These are phyloP conservation scores for Venturia pyrina DNA, from an alignment of 2,329 filamentous ascomycete genomes.

Conservation along the genomic window DNA sequence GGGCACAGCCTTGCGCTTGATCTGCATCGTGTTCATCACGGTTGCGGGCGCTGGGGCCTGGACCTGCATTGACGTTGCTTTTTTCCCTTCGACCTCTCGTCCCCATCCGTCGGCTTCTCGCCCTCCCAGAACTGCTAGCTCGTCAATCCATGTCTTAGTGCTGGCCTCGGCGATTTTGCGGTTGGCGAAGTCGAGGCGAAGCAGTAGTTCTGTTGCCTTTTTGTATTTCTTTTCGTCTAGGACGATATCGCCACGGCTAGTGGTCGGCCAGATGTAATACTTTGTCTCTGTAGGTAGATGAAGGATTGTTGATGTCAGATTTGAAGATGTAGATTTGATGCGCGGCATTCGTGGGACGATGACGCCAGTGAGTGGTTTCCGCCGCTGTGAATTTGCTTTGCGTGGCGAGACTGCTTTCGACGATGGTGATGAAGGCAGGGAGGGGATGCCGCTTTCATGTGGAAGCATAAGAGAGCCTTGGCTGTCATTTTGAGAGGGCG, in stretches of 20 bases:
- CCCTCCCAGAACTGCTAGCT: constrained; percentile 42
- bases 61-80: constrained; percentile 19
- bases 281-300: constrained; percentile 28
- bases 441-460: background rate
- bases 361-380: constrained; percentile 39
- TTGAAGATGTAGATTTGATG: constrained; percentile 45
- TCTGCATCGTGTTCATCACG: background rate
- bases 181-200: constrained; percentile 64
- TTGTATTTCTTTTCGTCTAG: constrained; percentile 57
- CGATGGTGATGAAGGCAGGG: constrained; percentile 1
- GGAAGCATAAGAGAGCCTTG: background rate
- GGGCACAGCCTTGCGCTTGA: constrained; percentile 6
- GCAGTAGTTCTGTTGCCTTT: constrained; percentile 56
- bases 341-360: constrained; percentile 56
- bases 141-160: constrained; percentile 59
- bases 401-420: constrained; percentile 3
- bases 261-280: constrained; percentile 56
- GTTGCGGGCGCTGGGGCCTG: constrained; percentile 23
- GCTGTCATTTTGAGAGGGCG: background rate
- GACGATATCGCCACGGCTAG: constrained; percentile 53
- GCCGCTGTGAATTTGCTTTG: background rate
- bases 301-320: constrained; percentile 1
- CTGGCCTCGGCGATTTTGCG: constrained; percentile 52
- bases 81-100: constrained; percentile 13
- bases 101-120: constrained; percentile 8